These are phyloP conservation scores for Tephrocybe rancida DNA, from an alignment of 768 basidiomycete species.

Conservation along the genomic window DNA sequence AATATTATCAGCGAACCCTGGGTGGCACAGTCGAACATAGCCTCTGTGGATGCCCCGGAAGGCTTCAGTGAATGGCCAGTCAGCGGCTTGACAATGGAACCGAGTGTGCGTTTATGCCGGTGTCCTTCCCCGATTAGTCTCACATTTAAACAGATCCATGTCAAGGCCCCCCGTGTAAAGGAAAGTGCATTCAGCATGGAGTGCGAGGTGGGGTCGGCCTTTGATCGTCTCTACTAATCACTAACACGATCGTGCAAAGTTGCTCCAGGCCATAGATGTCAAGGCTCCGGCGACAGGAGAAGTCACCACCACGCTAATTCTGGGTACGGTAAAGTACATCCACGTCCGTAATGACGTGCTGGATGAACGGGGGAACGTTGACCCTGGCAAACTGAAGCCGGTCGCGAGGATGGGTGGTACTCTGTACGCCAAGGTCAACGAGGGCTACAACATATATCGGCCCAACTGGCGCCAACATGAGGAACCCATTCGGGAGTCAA, in stretches of 20 bases:
- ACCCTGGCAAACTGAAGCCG: slow-evolving; percentile 49
- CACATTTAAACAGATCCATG: slow-evolving; percentile 35
- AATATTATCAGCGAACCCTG: slow-evolving; percentile 78
- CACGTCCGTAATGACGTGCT: slow-evolving; percentile 62
- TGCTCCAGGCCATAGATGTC: slow-evolving; percentile 45
- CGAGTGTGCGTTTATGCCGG: slow-evolving; percentile 44
- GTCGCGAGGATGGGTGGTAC: slow-evolving; percentile 58
- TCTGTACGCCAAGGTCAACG: slow-evolving; percentile 40
- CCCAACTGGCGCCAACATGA: slow-evolving; percentile 44
- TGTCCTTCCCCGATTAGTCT: neutral
- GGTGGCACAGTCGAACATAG: slow-evolving; percentile 56
- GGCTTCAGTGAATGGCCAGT: slow-evolving; percentile 61
- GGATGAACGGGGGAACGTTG: slow-evolving; percentile 40
- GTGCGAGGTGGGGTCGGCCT: slow-evolving; percentile 43
- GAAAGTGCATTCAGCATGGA: slow-evolving; percentile 69
- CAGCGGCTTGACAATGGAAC: slow-evolving; percentile 59
- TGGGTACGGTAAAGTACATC: slow-evolving; percentile 57
- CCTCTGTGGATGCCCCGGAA: slow-evolving; percentile 53
- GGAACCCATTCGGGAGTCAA: slow-evolving; percentile 5
- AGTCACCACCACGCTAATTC: slow-evolving; percentile 43
- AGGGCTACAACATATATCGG: slow-evolving; percentile 61
- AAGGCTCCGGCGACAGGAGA: slow-evolving; percentile 35
- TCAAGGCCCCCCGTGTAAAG: slow-evolving; percentile 56
- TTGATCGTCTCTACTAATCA: neutral
- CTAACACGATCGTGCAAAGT: slow-evolving; percentile 35